Evolutionary conservation across 1,139 yeast genomes (phyloP), one percentile per base, ranked within the genome.

Genomic region (Kodamaea arcana): DNA sequence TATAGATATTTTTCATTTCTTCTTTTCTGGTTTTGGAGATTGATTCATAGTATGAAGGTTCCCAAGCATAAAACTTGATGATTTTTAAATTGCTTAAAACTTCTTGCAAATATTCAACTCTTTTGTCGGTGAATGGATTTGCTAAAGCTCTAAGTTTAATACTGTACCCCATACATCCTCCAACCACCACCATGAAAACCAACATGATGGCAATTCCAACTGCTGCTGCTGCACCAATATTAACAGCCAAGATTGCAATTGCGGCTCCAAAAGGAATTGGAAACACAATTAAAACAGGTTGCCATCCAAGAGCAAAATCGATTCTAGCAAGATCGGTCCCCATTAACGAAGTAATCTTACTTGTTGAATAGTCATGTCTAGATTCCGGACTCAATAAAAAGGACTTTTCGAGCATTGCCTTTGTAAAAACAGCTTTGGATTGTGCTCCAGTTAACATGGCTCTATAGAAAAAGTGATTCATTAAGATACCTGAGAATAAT

Each of bases 321-420:
- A 87, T 72, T 50, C 95, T 75, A 18, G 90, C 76, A 37, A 87
- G 68, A 52, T 86, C 95, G 2, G 94, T 80, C n/a, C 92, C 82
- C 59, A 86, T 72, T 51, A 85, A 59, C 13, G 80, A 62, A 14
- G 70, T 64, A 38, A 65, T 58, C 35, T 58, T 62, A 24, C 65
- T 61, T 1, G 48, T 33, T 2, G 69, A 52, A 36, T 43, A 65
- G 36, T 56, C 48, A 44, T 56, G 62, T 32, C 51, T 52, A 12
- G 60, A 45, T 34, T 47, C 47, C 4, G 60, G 58, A 42, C 49
- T 56, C 21, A 62, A 46, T 20, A 48, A 46, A 42, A 61, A 62
- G 1, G 68, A 52, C 36, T 65, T 65, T 15, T 53, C 56, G 27
- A 64, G 48, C 9, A 64, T 47, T 2, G 59, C 57, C 37, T 60